Conservation (phyloP, 768 basidiomycete species). For the Termitomyces heimii region DNA sequence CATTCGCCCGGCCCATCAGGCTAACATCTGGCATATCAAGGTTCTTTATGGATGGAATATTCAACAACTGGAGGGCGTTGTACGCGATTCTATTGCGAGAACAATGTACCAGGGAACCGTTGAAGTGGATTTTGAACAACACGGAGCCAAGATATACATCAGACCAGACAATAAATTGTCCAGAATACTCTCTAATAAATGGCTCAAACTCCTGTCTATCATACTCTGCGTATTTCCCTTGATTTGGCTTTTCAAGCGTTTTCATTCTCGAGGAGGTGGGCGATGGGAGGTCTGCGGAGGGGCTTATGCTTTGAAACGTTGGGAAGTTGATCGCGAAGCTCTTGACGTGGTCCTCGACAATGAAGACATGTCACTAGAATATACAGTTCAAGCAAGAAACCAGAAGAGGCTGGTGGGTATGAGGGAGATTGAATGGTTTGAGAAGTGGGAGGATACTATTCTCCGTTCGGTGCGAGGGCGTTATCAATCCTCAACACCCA, state of each 20-base stretch:
- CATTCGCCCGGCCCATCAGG: neutral
- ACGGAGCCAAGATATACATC: slow-evolving; percentile 49
- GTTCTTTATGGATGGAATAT: slow-evolving; percentile 45
- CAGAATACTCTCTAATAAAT: slow-evolving; percentile 60
- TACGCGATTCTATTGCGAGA: slow-evolving; percentile 35
- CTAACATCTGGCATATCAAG: slow-evolving; percentile 14
- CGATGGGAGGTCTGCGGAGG: slow-evolving; percentile 73
- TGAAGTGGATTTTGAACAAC: slow-evolving; percentile 43
- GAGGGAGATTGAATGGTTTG: slow-evolving; percentile 77
- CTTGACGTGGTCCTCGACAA: neutral
- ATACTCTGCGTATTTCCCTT: slow-evolving; percentile 72
- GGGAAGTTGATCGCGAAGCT: slow-evolving; percentile 19
- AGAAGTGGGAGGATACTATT: slow-evolving; percentile 68
- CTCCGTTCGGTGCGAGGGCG: slow-evolving; percentile 46
- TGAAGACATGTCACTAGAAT: slow-evolving; percentile 3
- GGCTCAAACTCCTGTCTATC: slow-evolving; percentile 65
- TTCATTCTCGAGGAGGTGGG: slow-evolving; percentile 63
- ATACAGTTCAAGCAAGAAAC: slow-evolving; percentile 15
- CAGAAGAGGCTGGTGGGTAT: slow-evolving; percentile 38
- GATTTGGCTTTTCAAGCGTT: slow-evolving; percentile 75
- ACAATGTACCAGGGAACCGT: slow-evolving; percentile 41
- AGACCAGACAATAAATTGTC: slow-evolving; percentile 65
- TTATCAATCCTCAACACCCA: slow-evolving; percentile 33
- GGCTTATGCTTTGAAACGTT: slow-evolving; percentile 66
- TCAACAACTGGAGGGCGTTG: slow-evolving; percentile 29